Evolutionary conservation across 2,329 filamentous ascomycete species (phyloP), one percentile per base, ranked within the genome.

Genomic region (Nectriaceae sp.): DNA sequence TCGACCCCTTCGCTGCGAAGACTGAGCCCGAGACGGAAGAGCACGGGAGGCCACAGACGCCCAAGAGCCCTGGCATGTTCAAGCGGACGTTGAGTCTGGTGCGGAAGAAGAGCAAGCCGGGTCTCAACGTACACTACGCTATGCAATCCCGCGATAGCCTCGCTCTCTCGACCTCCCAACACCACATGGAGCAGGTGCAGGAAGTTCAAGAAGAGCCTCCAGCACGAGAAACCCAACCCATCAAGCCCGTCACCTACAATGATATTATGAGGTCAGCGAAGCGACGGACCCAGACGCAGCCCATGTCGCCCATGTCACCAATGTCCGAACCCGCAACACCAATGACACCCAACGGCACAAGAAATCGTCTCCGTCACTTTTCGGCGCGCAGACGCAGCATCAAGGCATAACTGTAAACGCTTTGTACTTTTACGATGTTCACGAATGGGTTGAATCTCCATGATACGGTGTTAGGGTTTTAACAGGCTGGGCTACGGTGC

Each of bases 31-130:
- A 63, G 40, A 55, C 59, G n/a, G 61, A 66, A 11, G 59, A 71
- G 24, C 59, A 60, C 2, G 62, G 61, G 8, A 50, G n/a, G 3
- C 15, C 18, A 26, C 61, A 66, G 42, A 62, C 59, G 8, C 61
- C 65, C 5, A 70, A 71, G 53, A 63, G 71, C 3, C 72, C 75
- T 2, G 67, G 68, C 24, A 69, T 82, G 46, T 72, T 83, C 52
- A 79, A 75, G 60, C 75, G 77, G 57, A 79, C 79, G 3, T 66
- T 83, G 37, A 81, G 73, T 56, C 68, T 84, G 22, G 75, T 76
- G 41, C 73, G 75, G 60, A 82, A 80, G 72, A 74, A 77, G 54
- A 83, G 79, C 69, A 72, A 73, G 46, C 76, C 77, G 6, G 69
- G 70, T 20, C 69, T 83, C 52, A 71, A 67, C 55, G 61, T 54